Conservation (phyloP, 345 rosid species). For the Fremontodendron californicum region DNA sequence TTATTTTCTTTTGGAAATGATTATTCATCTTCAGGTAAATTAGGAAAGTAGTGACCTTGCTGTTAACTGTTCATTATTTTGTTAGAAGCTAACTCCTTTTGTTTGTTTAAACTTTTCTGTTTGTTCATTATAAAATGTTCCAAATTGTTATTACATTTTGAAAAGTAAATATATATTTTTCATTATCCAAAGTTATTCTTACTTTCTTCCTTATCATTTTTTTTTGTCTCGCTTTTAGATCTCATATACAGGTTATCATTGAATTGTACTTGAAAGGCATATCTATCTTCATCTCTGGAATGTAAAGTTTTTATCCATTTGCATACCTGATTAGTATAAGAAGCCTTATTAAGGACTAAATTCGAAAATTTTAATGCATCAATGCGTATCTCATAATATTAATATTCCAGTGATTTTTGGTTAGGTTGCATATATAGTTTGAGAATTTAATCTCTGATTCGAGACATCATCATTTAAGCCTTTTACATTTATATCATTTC, state of each 20-base stretch:
- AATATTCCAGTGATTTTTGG: neutral
- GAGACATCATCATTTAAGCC: neutral
- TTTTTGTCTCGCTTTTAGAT: neutral
- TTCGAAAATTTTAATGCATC: neutral
- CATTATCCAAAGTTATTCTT: neutral
- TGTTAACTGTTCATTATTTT: neutral
- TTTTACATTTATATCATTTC: neutral
- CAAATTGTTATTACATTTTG: too few relatives aligned
- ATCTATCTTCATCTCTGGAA: neutral
- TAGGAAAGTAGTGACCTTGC: neutral
- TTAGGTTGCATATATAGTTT: neutral
- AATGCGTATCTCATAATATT: neutral
- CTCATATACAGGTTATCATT: neutral
- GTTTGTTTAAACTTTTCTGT: neutral
- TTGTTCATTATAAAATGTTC: neutral
- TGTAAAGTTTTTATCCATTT: neutral
- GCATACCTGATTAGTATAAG: neutral
- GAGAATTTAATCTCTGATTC: neutral
- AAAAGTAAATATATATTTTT: neutral
- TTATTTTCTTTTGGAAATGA: conserved; percentile 55
- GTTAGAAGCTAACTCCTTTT: neutral
- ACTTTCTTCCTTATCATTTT: neutral
- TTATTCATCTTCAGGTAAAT: conserved; percentile 50
- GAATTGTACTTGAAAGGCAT: neutral
- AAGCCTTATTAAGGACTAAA: neutral